These are phyloP conservation scores for Xylaria bambusicola DNA, from an alignment of 495 filamentous ascomycete species.

Conservation along the genomic window DNA sequence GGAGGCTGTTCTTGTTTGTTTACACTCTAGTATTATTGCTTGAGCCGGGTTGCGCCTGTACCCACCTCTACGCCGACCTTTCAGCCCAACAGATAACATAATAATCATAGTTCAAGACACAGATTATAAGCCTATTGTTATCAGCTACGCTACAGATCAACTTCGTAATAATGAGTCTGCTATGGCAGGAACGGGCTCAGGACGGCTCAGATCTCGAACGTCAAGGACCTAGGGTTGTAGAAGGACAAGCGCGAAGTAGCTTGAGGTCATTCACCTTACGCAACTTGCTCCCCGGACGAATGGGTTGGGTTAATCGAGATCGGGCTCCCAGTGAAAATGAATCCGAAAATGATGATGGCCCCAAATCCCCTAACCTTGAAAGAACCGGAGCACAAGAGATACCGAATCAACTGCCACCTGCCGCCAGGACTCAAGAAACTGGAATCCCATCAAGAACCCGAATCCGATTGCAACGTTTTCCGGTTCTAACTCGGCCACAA, in stretches of 20 bases:
- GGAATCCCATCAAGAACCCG: background rate
- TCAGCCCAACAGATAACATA: background rate
- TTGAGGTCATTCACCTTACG: conserved; percentile 29
- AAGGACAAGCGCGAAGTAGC: conserved; percentile 18
- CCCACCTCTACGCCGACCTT: background rate
- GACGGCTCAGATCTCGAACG: conserved; percentile 12
- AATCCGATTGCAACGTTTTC: conserved; percentile 8
- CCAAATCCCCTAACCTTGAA: conserved; percentile 43
- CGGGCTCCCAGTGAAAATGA: conserved; percentile 32
- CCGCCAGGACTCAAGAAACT: background rate
- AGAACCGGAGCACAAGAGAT: background rate
- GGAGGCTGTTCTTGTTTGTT: conserved; percentile 23
- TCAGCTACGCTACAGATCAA: conserved; percentile 20
- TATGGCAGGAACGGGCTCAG: conserved; percentile 19
- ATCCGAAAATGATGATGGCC: conserved; percentile 31
- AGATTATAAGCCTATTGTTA: background rate
- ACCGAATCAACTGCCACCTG: background rate
- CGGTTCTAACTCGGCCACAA: conserved; percentile 19
- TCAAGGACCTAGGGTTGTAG: conserved; percentile 12
- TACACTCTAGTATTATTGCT: background rate
- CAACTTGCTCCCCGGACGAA: conserved; percentile 36
- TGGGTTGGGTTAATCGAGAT: conserved; percentile 27
- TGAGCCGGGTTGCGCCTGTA: background rate
- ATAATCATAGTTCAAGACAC: background rate
- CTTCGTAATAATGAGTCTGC: conserved; percentile 22